A percentile compares a stretch with the other conserved stretches of the same genome.
Conservation (phyloP, 345 rosid genomes). For the Eutrema heterophyllum region DNA sequence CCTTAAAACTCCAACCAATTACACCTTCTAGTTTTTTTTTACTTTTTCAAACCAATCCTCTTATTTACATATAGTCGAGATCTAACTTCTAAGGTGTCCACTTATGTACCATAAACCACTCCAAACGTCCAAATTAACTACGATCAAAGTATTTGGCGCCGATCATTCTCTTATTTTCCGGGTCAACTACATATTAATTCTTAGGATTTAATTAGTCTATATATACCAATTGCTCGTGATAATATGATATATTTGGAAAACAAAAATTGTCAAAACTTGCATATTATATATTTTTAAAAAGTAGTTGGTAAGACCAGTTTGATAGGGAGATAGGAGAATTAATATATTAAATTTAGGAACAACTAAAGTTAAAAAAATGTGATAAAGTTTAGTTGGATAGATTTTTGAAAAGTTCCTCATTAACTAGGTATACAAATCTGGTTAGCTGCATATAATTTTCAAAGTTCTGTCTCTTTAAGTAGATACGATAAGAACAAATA, state of each 20-base stretch:
- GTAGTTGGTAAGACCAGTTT: background rate
- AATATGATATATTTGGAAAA: background rate
- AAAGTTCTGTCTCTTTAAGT: background rate
- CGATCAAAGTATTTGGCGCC: background rate
- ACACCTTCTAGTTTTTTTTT: background rate
- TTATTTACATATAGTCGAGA: background rate
- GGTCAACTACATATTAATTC: background rate
- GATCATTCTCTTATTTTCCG: background rate
- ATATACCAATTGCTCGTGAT: background rate
- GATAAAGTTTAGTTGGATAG: background rate
- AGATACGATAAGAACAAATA: conserved; percentile 20
- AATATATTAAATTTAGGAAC: background rate
- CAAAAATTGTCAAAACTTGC: no score
- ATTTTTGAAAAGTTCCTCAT: background rate
- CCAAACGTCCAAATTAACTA: background rate
- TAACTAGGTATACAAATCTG: conserved; percentile 1
- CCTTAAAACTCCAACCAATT: background rate
- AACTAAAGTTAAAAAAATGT: background rate
- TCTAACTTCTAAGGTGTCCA: background rate
- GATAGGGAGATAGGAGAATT: background rate
- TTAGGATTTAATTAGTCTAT: background rate
- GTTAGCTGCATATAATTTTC: conserved; percentile 10
- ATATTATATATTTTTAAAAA: no score
- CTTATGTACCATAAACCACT: background rate
- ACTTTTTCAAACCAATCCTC: no score